These are phyloP conservation scores for Cladosporium cucumerinum DNA, from an alignment of 2,329 filamentous ascomycete species.

Conservation along the genomic window DNA sequence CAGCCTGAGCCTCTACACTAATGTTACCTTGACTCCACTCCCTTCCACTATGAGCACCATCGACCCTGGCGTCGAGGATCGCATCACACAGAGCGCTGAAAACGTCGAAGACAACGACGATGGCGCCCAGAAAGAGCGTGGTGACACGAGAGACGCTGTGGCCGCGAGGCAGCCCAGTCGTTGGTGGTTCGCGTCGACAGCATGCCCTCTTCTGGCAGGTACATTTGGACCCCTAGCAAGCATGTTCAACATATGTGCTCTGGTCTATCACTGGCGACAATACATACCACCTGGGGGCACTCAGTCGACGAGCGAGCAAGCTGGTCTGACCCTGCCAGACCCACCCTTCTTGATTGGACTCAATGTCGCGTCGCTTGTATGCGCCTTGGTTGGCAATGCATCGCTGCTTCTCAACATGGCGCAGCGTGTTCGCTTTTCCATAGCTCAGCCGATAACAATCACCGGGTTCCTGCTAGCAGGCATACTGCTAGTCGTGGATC, in stretches of 20 bases:
- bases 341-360: constrained; percentile 52
- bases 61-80: constrained; percentile 53
- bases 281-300: constrained; percentile 44
- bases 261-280: constrained; percentile 56
- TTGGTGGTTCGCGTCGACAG: constrained; percentile 62
- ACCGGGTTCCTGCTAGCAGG: constrained; percentile 46
- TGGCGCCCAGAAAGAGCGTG: background rate
- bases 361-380: constrained; percentile 54
- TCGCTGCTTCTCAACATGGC: constrained; percentile 60
- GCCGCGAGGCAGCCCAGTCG: constrained; percentile 39
- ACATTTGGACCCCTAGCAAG: constrained; percentile 40
- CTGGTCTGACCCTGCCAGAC: constrained; percentile 49
- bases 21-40: background rate
- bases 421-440: constrained; percentile 50
- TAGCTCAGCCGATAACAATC: constrained; percentile 59
- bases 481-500: constrained; percentile 52
- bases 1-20: background rate
- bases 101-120: constrained; percentile 38
- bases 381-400: constrained; percentile 54
- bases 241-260: constrained; percentile 44
- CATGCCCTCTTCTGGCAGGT: constrained; percentile 54
- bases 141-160: constrained; percentile 28
- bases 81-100: constrained; percentile 37
- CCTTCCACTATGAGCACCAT: constrained; percentile 26
- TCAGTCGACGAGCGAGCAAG: constrained; percentile 37